Percentiles rank a stretch among this genome's conserved stretches.
Evolutionary conservation across 768 basidiomycete genomes (phyloP).

Genomic region (Tulasnella sp.): DNA sequence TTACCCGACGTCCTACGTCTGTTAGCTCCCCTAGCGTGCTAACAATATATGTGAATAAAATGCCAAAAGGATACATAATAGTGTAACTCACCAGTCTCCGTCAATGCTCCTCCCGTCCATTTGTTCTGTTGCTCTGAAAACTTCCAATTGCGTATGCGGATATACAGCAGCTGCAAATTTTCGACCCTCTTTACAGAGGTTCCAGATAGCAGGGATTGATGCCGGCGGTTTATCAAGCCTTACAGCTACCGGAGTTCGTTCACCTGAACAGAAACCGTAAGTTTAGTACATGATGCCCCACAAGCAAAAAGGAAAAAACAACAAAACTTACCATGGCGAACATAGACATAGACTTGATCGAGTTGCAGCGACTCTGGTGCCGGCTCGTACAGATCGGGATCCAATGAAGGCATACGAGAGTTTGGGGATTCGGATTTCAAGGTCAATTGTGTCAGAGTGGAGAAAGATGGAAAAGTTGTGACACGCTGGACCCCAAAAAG

Average conservation of each 20-base stretch:
- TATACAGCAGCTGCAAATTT: slow-evolving; percentile 20
- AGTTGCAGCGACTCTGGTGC: slow-evolving; percentile 44
- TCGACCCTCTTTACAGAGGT: slow-evolving; percentile 21
- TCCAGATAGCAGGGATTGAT: slow-evolving; percentile 51
- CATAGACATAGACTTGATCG: slow-evolving; percentile 62
- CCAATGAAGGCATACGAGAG: slow-evolving; percentile 40
- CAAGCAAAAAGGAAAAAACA: neutral
- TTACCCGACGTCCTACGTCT: slow-evolving; percentile 53
- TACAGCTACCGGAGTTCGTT: slow-evolving; percentile 62
- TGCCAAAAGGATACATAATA: neutral
- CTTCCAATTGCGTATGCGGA: slow-evolving; percentile 25
- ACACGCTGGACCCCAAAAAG: no score
- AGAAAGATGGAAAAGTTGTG: no score
- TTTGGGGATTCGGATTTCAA: no score
- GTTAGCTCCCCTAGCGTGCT: slow-evolving; percentile 63
- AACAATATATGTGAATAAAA: neutral
- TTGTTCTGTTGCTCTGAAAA: slow-evolving; percentile 42
- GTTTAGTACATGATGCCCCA: neutral
- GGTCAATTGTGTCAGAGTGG: no score
- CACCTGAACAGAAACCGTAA: slow-evolving; percentile 33
- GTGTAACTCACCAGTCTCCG: slow-evolving; percentile 46
- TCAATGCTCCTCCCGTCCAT: slow-evolving; percentile 40
- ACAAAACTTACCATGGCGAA: slow-evolving; percentile 48
- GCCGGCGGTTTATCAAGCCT: slow-evolving; percentile 49
- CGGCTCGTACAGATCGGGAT: slow-evolving; percentile 46